Base-by-base conservation (phyloP, 2,329 filamentous ascomycete species). In the Coniochaeta hoffmannii region DNA sequence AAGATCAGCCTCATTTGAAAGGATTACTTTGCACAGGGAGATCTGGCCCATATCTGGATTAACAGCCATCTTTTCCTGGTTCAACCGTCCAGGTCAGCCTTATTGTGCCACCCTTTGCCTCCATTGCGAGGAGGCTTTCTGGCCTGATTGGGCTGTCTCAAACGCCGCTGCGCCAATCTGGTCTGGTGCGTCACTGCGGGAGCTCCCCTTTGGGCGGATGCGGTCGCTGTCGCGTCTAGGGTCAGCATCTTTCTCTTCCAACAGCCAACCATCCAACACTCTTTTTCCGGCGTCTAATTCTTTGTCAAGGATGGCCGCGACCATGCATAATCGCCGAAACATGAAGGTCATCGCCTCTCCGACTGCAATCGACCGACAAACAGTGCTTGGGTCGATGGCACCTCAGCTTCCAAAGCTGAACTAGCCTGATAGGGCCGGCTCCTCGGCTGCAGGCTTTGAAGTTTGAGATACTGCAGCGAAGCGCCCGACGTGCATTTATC, bases 401-500 rank as follows among this genome's bases (percentile, higher is more conserved):
- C 28, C 11, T 22, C 28, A 34, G 9, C 2, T n/a, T 28, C 31
- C 3, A 31, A 22, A 34, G 26, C n/a, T 31, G 12, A 51, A 31
- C 31, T 51, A 51, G 49, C 31, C 49, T 31, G 49, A 51, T 51
- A 51, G 24, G 49, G 49, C 49, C 31, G 49, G 8, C 17, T 28
- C 32, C 7, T 51, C 26, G 49, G 49, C 31, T 51, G 31, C 49
- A 51, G 49, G 12, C 28, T 31, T 15, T 34, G 3, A 3, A 19
- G 28, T 34, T 51, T 51, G 49, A 31, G 49, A 51, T 51, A 51
- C 28, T 51, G 49, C 49, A 51, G 17, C 26, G 49, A 51, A 51
- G 49, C 49, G 49, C 49, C 49, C 7, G 49, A 31, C 49, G 17
- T 11, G 49, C 49, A 51, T 51, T 12, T 51, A 32, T 51, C 10